Base-by-base conservation (phyloP, 192 early-diverging fungal genomes). In the Backusella circina region DNA sequence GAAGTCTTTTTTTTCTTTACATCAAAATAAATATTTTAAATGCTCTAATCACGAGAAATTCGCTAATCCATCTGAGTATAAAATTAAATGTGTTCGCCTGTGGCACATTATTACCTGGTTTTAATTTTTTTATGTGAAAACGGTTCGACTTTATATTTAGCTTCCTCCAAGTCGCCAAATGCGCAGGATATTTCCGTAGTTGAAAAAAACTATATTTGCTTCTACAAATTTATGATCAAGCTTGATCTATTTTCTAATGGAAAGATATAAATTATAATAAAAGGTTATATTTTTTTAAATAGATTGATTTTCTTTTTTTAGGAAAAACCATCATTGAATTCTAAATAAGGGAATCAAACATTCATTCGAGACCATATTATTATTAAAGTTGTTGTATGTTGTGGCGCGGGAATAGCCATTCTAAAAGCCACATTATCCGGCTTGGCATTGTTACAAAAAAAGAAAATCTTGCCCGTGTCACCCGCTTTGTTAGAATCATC, bases 391-490 rank as follows among this genome's bases (percentile, higher is more conserved):
- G 13, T 30, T 70, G n/a, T 26, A 32, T 73, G n/a, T 10, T 73
- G 71, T 73, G 71, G 71, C 71, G 71, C 71, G 50, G 69, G 69
- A 44, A 30, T 44, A 7, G 26, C 38, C 44, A 71, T 26, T 39
- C 41, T 47, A 71, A 71, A 71, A 71, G 69, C 69, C 69, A 71
- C 69, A 71, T 71, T 47, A 18, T 31, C 41, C 50, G 71, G 71
- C 71, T 73, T 73, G 71, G 71, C 71, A 73, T 61, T 36, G 36
- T 73, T 64, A 73, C 54, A 64, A 73, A 73, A 73, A 73, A 72
- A 72, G 71, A 72, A 72, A 73, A 28, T 64, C 71, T 64, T 26
- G 71, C 50, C 50, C 57, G 71, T 73, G 50, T 73, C 71, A 73
- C 71, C 26, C 26, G 8, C 21, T 71, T 71, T 71, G 37, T 28